Evolutionary conservation across 2,329 filamentous ascomycete genomes (phyloP).

Genomic region (Pezicula rhizophila): DNA sequence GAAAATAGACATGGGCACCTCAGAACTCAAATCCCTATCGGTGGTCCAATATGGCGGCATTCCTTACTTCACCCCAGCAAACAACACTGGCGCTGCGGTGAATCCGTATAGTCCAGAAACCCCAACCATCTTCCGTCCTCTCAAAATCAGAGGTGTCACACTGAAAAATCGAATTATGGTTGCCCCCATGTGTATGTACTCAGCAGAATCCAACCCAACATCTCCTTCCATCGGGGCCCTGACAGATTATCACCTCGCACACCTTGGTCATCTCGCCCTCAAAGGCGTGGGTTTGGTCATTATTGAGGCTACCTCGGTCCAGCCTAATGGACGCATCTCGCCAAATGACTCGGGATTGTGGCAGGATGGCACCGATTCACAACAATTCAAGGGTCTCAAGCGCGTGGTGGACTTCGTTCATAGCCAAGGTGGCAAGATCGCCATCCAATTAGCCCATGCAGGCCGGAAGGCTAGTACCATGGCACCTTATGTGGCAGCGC

Average conservation of each 20-base stretch:
- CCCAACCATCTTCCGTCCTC: slow-evolving; percentile 52
- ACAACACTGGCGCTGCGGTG: slow-evolving; percentile 7
- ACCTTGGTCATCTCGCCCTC: slow-evolving; percentile 3
- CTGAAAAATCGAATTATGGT: slow-evolving; percentile 53
- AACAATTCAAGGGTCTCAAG: slow-evolving; percentile 28
- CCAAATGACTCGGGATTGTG: slow-evolving; percentile 30
- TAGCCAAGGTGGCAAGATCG: slow-evolving; percentile 24
- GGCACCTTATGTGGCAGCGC: slow-evolving; percentile 34
- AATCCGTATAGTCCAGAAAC: slow-evolving; percentile 16
- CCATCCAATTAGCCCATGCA: slow-evolving; percentile 27
- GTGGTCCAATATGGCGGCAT: too few relatives aligned
- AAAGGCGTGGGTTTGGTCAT: slow-evolving; percentile 29
- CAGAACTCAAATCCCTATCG: too few relatives aligned
- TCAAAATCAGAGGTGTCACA: slow-evolving; percentile 46
- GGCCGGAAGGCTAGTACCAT: slow-evolving; percentile 25
- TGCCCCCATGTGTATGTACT: slow-evolving; percentile 58
- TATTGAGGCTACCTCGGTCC: slow-evolving; percentile 27
- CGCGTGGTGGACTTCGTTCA: slow-evolving; percentile 26
- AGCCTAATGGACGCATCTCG: slow-evolving; percentile 29
- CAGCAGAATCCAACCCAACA: too few relatives aligned
- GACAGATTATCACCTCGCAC: slow-evolving; percentile 9
- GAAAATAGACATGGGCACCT: too few relatives aligned
- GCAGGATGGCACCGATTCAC: too few relatives aligned
- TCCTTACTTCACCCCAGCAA: slow-evolving; percentile 16
- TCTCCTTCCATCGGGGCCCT: not conserved